Percentiles rank a stretch among this genome's conserved stretches.
Evolutionary conservation across 2,329 filamentous ascomycete genomes (phyloP).

Genomic region (Phialophora verrucosa): DNA sequence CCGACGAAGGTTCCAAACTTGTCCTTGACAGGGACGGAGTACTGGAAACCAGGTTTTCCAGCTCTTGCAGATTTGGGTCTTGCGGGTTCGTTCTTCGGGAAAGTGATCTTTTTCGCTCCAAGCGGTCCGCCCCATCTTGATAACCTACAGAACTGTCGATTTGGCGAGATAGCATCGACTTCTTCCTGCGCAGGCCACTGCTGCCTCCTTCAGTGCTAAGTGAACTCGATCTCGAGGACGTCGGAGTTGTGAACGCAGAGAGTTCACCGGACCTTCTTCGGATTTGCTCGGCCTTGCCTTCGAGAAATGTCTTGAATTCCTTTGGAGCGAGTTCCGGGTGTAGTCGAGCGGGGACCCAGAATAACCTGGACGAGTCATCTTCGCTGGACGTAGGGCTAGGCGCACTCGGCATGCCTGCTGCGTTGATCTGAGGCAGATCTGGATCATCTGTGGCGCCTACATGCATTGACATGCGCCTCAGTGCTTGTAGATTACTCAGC

Average conservation of each 20-base stretch:
- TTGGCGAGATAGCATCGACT: conserved; percentile 93
- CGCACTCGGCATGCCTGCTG: conserved; percentile 50
- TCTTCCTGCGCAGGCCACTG: conserved; percentile 76
- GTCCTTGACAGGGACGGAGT: conserved; percentile 62
- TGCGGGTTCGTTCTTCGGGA: conserved; percentile 57
- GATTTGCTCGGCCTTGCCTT: conserved; percentile 89
- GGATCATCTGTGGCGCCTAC: conserved; percentile 70
- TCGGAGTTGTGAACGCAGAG: conserved; percentile 59
- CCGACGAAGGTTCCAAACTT: conserved; percentile 51
- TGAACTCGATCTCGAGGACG: conserved; percentile 35
- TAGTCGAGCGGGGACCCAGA: conserved; percentile 94
- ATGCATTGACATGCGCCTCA: conserved; percentile 94
- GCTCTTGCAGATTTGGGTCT: conserved; percentile 68
- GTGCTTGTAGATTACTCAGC: conserved; percentile 86
- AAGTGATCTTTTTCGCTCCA: conserved; percentile 74
- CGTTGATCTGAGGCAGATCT: conserved; percentile 53
- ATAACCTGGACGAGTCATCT: conserved; percentile 82
- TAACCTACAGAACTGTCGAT: conserved; percentile 79
- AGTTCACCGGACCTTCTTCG: conserved; percentile 79
- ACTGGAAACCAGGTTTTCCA: conserved; percentile 84
- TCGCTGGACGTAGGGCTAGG: conserved; percentile 66
- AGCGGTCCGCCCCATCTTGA: conserved; percentile 79
- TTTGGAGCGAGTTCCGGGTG: conserved; percentile 94
- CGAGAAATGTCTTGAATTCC: conserved; percentile 95
- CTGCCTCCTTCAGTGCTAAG: conserved; percentile 44